A percentile compares a stretch with the other conserved stretches of the same genome.
These are phyloP conservation scores for Paramecium sexaurelia DNA, from an alignment of 73 alveolate species.

Conservation along the genomic window DNA sequence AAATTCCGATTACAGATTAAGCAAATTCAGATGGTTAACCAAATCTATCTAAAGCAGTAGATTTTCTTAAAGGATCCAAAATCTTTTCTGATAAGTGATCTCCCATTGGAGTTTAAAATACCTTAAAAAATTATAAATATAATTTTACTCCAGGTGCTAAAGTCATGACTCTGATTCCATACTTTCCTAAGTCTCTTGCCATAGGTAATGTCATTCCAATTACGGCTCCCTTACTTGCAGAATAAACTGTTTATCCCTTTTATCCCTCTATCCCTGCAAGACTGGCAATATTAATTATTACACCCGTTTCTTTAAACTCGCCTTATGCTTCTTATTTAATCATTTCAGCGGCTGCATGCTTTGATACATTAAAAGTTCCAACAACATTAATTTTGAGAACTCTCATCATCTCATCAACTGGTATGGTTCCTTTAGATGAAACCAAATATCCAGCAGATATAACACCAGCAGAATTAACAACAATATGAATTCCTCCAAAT, in stretches of 20 bases:
- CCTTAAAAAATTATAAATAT: background rate
- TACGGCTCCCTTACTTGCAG: slow-evolving; percentile 94
- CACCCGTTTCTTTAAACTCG: slow-evolving; percentile 88
- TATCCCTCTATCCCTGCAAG: slow-evolving; percentile 93
- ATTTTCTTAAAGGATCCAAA: slow-evolving; percentile 66
- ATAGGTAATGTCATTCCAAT: slow-evolving; percentile 91
- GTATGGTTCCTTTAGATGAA: slow-evolving; percentile 69
- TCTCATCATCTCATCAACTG: slow-evolving; percentile 69
- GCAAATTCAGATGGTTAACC: slow-evolving; percentile 91
- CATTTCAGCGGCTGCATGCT: slow-evolving; percentile 81
- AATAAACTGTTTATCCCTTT: slow-evolving; percentile 87
- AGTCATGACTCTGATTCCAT: slow-evolving; percentile 87
- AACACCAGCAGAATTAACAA: slow-evolving; percentile 90
- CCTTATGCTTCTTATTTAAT: slow-evolving; percentile 72
- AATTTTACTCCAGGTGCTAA: slow-evolving; percentile 85
- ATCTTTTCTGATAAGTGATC: slow-evolving; percentile 70
- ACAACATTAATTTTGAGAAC: slow-evolving; percentile 81
- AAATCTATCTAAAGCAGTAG: slow-evolving; percentile 79
- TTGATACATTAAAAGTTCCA: slow-evolving; percentile 87
- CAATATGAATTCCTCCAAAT: slow-evolving; percentile 80
- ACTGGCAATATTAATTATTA: slow-evolving; percentile 83
- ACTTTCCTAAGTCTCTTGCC: slow-evolving; percentile 94
- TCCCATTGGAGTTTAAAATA: slow-evolving; percentile 83
- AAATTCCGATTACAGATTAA: slow-evolving; percentile 71
- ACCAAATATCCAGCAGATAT: slow-evolving; percentile 73